Percentiles rank a stretch among this genome's conserved stretches.
These are phyloP conservation scores for Tranzscheliella williamsii DNA, from an alignment of 1,284 basidiomycete species.

Conservation along the genomic window DNA sequence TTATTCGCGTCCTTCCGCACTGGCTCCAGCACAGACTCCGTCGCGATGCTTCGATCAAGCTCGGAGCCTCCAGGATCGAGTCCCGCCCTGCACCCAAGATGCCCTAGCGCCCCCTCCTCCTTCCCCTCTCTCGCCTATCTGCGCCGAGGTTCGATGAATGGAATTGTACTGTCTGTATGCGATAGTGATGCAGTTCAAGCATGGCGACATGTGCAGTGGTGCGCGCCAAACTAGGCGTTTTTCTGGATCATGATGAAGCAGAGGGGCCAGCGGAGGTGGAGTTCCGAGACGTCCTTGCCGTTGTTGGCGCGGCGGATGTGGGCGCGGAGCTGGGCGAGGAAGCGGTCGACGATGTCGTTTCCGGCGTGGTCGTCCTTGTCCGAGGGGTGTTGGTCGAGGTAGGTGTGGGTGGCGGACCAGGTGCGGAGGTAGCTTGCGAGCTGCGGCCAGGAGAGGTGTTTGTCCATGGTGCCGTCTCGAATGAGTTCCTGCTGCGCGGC, in stretches of 20 bases:
- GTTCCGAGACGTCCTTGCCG: conserved; percentile 11
- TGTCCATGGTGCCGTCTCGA: conserved; percentile 63
- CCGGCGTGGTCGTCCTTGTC: conserved; percentile 62
- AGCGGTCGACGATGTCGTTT: conserved; percentile 33
- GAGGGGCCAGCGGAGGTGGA: conserved; percentile 34
- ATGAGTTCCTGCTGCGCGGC: conserved; percentile 2
- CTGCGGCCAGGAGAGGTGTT: conserved; percentile 70
- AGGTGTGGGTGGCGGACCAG: conserved; percentile 74
- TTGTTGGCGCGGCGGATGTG: conserved; percentile 11
- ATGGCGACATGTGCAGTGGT: too few species aligned
- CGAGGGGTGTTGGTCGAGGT: conserved; percentile 69
- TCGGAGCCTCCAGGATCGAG: conserved; percentile 3
- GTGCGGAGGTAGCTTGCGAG: conserved; percentile 74
- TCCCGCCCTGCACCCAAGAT: neutral
- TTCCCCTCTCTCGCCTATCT: too few species aligned
- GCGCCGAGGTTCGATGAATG: too few species aligned
- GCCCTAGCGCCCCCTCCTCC: too few species aligned
- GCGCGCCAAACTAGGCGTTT: conserved; percentile 5
- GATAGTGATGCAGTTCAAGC: too few species aligned
- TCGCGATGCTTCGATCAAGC: conserved; percentile 5
- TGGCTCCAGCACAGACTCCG: conserved; percentile 15
- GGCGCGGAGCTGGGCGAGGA: conserved; percentile 6
- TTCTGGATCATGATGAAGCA: conserved; percentile 44
- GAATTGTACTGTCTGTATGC: too few species aligned
- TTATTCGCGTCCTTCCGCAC: conserved; percentile 12